Evolutionary conservation across 805 yeast species (phyloP).

Genomic region (Yamadazyma insecticola): DNA sequence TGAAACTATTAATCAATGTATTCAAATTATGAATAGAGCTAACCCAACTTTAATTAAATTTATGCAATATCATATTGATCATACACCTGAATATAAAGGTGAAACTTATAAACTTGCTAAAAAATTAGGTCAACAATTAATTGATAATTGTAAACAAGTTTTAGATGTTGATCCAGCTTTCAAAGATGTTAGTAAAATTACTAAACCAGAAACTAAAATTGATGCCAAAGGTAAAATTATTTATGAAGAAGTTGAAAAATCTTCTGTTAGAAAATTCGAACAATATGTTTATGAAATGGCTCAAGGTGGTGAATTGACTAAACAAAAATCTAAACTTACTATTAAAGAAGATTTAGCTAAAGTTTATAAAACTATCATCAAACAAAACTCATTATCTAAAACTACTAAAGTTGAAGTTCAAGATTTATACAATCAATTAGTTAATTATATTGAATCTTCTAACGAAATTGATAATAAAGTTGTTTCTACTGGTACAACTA

Average conservation of each 20-base stretch:
- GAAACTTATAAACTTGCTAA: slow-evolving; percentile 90
- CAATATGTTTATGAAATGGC: slow-evolving; percentile 97
- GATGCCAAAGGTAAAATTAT: slow-evolving; percentile 83
- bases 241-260: slow-evolving; percentile 82
- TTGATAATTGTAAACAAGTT: slow-evolving; percentile 92
- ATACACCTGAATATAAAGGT: slow-evolving; percentile 77
- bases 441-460: slow-evolving; percentile 62
- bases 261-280: slow-evolving; percentile 89
- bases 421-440: slow-evolving; percentile 63
- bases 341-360: slow-evolving; percentile 81
- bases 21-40: slow-evolving; percentile 95
- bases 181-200: slow-evolving; percentile 91
- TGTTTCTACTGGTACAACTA: slow-evolving; percentile 41
- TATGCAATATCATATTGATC: slow-evolving; percentile 90
- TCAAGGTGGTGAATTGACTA: slow-evolving; percentile 83
- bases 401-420: slow-evolving; percentile 65
- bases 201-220: slow-evolving; percentile 89
- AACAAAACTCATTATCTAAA: slow-evolving; percentile 62
- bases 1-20: slow-evolving; percentile 94
- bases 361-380: slow-evolving; percentile 76
- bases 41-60: slow-evolving; percentile 89
- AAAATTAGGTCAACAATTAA: slow-evolving; percentile 84
- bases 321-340: slow-evolving; percentile 56
- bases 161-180: slow-evolving; percentile 78
- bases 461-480: slow-evolving; percentile 62